Base-by-base conservation (phyloP, 1,284 basidiomycete genomes). In the Veloporphyrellus conicus region DNA sequence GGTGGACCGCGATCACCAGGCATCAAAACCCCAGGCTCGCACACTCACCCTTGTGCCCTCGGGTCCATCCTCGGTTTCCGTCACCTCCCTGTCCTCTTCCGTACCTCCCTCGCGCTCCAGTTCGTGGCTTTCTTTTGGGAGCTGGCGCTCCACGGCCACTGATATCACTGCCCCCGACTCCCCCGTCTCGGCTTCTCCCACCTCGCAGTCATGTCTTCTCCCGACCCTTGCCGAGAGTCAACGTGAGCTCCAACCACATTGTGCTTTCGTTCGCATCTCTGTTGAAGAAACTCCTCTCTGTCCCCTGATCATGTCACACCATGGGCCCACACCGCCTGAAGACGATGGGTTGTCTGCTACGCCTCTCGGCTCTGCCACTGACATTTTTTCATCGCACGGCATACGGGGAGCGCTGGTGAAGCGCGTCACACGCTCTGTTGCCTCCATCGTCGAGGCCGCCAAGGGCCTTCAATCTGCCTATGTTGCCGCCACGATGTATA, bases 401-500 rank as follows among this genome's bases (percentile, higher is more conserved):
- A 28, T 59, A 25, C 53, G 49, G 1, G 43, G 43, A 0, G 22
- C 48, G 6, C 45, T 71, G 8, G 63, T 68, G 6, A 58, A 54
- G 33, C 64, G 60, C 31, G 60, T 81, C 37, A 63, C 71, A 38
- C 68, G 69, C 43, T 74, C 72, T 20, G 68, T 82, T 40, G 63
- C 71, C 23, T 69, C 68, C 31, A 63, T 82, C 39, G 60, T 81
- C 39, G 74, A 74, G 54, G 66, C 76, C 1, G 80, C 80, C 14
- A 74, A 72, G 46, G 72, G 73, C n/a, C 70, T 82, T 54, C 80
- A 82, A 58, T 69, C 68, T 22, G 77, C 76, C 22, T 82, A 81
- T 54, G 72, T 80, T 49, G 67, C 68, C 41, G 75, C 77, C 31
- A 72, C 77, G 6, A 66, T 78, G 61, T 78, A 76, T 60, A 64